Evolutionary conservation across 768 basidiomycete genomes (phyloP), one percentile per base, ranked within the genome.

Genomic region (Agaricus blazei): DNA sequence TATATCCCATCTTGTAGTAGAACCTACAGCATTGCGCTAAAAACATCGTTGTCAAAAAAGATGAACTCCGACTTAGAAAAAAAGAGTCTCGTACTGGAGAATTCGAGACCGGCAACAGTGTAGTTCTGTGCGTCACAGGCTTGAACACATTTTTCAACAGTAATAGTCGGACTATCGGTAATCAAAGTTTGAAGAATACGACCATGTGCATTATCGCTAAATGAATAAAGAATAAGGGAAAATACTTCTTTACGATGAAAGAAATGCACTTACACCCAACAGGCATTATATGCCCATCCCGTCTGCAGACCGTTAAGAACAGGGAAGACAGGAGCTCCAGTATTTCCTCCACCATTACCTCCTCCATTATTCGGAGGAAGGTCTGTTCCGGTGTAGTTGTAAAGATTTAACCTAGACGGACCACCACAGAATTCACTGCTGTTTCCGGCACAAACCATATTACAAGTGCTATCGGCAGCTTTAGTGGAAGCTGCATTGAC

Each of bases 61-160:
- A 7, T 34, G 34, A 6, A 42, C 23, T 6, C n/a, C n/a, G 1
- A 29, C 14, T 36, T 31, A 41, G 19, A 48, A 54, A 53, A 7
- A 28, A 38, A 28, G 40, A 44, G 5, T 46, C 19, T 19, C 79
- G 62, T 60, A 84, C 82, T 67, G 44, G 77, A 66, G 56, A 78
- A 94, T 66, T 94, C 90, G 40, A 80, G 71, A 14, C 82, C 91
- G 4, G 88, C 89, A 42, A 90, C 62, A 0, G 83, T 80, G 68
- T 77, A 90, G 56, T 82, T 81, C 58, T 74, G 70, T 2, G 72
- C 63, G 0, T 62, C 62, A 67, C 93, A 95, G 27, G 73, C 65
- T 3, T 69, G 65, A 48, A 92, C 76, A 63, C 93, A 95, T 11
- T 64, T 65, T 60, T 87, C 72, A 44, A 88, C 77, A 0, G 90